Percentiles rank a stretch among this genome's conserved stretches.
phyloP scores from a whole-genome alignment of 148 eudicot species.

The Fagopyrum esculentum region DNA sequence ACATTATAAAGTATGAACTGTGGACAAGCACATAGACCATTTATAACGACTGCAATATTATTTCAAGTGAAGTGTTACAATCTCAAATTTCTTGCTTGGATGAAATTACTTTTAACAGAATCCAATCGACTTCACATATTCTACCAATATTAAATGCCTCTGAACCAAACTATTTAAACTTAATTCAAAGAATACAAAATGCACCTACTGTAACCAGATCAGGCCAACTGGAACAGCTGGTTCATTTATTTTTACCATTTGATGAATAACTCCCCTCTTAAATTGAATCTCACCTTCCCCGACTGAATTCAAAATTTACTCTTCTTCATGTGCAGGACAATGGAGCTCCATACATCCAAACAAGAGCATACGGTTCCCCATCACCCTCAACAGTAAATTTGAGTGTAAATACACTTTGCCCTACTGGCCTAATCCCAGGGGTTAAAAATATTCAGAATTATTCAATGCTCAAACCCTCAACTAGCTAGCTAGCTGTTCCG shows the following conservation, averaged over 20 bases:
- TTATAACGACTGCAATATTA: background rate
- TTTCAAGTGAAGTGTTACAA: slow-evolving; percentile 1
- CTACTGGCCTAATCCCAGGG: background rate
- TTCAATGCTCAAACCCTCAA: background rate
- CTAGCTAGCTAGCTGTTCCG: background rate
- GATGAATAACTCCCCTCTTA: background rate
- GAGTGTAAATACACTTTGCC: background rate
- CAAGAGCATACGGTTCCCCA: background rate
- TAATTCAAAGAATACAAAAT: slow-evolving; percentile 1
- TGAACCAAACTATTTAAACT: slow-evolving; percentile 1
- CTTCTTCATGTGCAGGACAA: background rate
- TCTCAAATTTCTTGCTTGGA: background rate
- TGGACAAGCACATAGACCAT: background rate
- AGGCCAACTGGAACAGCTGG: slow-evolving; percentile 5
- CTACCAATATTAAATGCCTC: slow-evolving; percentile 7
- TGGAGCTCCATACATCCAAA: background rate
- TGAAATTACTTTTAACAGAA: background rate
- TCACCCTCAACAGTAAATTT: background rate
- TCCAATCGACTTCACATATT: background rate
- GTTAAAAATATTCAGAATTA: background rate
- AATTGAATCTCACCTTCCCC: slow-evolving; percentile 8
- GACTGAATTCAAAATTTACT: slow-evolving; percentile 7
- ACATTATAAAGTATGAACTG: background rate
- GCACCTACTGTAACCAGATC: background rate
- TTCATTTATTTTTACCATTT: slow-evolving; percentile 9